These are phyloP conservation scores for Vicia villosa DNA, from an alignment of 306 rosid genomes.

Conservation along the genomic window DNA sequence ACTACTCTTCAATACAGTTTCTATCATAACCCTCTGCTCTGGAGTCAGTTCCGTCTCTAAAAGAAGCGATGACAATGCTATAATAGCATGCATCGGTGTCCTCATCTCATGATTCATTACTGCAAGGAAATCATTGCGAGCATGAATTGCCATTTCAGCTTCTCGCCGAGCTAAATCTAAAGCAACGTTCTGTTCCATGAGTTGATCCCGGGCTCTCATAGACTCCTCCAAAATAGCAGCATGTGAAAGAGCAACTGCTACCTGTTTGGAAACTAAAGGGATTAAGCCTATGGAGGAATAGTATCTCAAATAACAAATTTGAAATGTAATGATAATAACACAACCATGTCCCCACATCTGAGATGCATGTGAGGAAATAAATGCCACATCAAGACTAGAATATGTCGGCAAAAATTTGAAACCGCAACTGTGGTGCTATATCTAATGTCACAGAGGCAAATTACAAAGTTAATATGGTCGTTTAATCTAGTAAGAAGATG, in stretches of 20 bases:
- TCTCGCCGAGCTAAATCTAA: conserved; percentile 82
- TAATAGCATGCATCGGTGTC: conserved; percentile 90
- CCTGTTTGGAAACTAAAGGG: conserved; percentile 54
- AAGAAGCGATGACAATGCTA: conserved; percentile 86
- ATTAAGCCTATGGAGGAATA: conserved; percentile 32
- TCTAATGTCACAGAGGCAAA: conserved; percentile 14
- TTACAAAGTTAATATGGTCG: conserved; percentile 21
- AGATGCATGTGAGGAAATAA: conserved; percentile 7
- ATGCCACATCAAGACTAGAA: conserved; percentile 6
- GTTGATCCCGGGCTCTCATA: conserved; percentile 87
- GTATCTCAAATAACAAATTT: neutral
- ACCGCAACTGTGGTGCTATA: neutral
- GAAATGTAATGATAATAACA: conserved; percentile 18
- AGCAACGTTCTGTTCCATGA: conserved; percentile 80
- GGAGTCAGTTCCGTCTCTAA: conserved; percentile 82
- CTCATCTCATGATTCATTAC: conserved; percentile 99
- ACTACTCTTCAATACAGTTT: conserved; percentile 81
- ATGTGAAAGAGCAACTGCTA: conserved; percentile 98
- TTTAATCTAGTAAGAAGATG: conserved; percentile 5
- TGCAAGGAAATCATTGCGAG: conserved; percentile 87
- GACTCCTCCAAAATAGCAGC: conserved; percentile 97
- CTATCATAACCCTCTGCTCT: conserved; percentile 83
- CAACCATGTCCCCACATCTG: conserved; percentile 26
- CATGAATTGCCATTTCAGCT: conserved; percentile 90
- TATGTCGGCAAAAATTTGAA: neutral